Percentiles rank a stretch among this genome's conserved stretches.
These are phyloP conservation scores for Tetracladium marchalianum DNA, from an alignment of 495 filamentous ascomycete genomes.

Conservation along the genomic window DNA sequence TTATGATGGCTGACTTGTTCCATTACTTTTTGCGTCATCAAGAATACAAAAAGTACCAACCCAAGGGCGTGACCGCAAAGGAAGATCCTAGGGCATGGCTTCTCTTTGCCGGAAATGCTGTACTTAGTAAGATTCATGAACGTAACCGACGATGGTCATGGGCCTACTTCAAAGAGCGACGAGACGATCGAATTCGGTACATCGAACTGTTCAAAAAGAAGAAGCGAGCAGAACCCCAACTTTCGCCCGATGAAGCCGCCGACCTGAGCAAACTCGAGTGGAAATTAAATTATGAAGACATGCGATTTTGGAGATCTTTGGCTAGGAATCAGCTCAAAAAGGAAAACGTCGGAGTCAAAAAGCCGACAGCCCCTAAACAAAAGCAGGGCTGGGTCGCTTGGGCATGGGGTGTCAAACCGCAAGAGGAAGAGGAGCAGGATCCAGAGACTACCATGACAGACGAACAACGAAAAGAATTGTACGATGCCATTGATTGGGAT, in stretches of 20 bases:
- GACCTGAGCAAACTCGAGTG: slow-evolving; percentile 69
- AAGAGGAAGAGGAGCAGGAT: slow-evolving; percentile 47
- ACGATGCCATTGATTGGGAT: slow-evolving; percentile 95
- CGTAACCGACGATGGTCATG: slow-evolving; percentile 84
- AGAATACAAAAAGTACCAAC: slow-evolving; percentile 90
- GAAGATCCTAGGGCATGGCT: slow-evolving; percentile 91
- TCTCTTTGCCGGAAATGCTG: slow-evolving; percentile 75
- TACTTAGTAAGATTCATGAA: slow-evolving; percentile 89
- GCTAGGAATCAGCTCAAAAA: slow-evolving; percentile 91
- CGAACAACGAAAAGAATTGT: slow-evolving; percentile 90
- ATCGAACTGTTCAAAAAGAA: slow-evolving; percentile 91
- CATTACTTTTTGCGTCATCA: slow-evolving; percentile 97
- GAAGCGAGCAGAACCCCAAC: slow-evolving; percentile 62
- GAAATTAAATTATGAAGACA: slow-evolving; percentile 89
- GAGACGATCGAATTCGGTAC: slow-evolving; percentile 82
- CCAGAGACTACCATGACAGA: slow-evolving; percentile 81
- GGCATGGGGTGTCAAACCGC: slow-evolving; percentile 72
- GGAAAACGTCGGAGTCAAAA: slow-evolving; percentile 75
- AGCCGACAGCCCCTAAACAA: slow-evolving; percentile 41
- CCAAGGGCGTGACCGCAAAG: slow-evolving; percentile 69
- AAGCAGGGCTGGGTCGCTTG: slow-evolving; percentile 73
- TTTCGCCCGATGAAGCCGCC: slow-evolving; percentile 57
- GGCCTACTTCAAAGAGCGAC: slow-evolving; percentile 84
- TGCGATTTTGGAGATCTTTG: slow-evolving; percentile 92
- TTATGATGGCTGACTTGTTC: slow-evolving; percentile 98